Evolutionary conservation across 345 rosid species (phyloP), one percentile per base, ranked within the genome.

Genomic region (Rhizophora mangle): DNA sequence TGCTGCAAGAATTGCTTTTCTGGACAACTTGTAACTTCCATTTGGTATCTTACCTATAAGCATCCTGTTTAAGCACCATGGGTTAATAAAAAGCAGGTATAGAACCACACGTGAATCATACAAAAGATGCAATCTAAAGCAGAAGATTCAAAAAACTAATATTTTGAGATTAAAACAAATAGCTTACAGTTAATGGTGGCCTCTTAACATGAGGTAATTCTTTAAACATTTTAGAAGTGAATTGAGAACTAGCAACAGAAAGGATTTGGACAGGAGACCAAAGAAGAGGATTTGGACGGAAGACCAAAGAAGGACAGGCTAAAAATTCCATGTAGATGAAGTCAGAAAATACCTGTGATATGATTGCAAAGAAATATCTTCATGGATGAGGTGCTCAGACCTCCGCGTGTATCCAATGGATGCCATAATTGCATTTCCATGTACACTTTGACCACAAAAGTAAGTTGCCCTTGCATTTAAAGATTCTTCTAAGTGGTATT

Each of bases 351-450:
- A 94, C 98, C 96, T 94, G 91, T 87, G 85, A 76, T 88, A 89
- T 68, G 90, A 84, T 49, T 86, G 85, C 60, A 86, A 63, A 29
- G 85, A 82, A 64, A 89, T 58, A 79, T 89, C 89, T 77, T 87
- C 93, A 69, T 77, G 74, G 72, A 82, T 86, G 79, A 94, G 89
- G 59, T 83, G 82, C 52, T 77, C 74, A 21, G 91, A 82, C 78
- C 82, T 89, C 98, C 97, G 84, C 46, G 79, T 73, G 83, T 88
- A 91, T 61, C 97, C 96, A 82, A 94, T 65, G 27, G 95, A 89
- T 69, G 97, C 95, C 90, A 94, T 81, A 73, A 94, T 78, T 74
- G 98, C 91, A 86, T 87, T 88, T 24, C 96, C 91, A 74, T 74
- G 75, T 72, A 91, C 71, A 68, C 74, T 83, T 81, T 94, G 95